Conservation (phyloP, 2,329 filamentous ascomycete species). For the Blumeria graminis region DNA sequence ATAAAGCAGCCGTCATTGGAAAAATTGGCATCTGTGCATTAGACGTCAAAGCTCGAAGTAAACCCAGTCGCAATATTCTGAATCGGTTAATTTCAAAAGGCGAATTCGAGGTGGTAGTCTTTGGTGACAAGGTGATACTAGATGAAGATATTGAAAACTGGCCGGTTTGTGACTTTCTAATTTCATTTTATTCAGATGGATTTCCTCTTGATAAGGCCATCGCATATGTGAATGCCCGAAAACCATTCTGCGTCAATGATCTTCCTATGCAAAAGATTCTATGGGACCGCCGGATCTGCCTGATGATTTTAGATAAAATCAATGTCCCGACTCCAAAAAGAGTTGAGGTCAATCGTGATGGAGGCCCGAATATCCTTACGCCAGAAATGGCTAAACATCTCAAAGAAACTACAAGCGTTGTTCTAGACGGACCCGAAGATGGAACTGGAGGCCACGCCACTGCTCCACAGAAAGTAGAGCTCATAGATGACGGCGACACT, state of each 20-base stretch:
- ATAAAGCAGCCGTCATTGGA: conserved; percentile 36
- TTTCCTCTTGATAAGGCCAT: conserved; percentile 95
- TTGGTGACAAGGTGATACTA: conserved; percentile 94
- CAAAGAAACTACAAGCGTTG: conserved; percentile 55
- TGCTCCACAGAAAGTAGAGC: conserved; percentile 42
- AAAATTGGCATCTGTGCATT: conserved; percentile 85
- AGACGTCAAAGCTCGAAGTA: conserved; percentile 87
- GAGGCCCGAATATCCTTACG: conserved; percentile 58
- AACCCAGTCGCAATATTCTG: conserved; percentile 87
- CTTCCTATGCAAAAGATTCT: conserved; percentile 90
- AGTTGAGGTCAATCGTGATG: conserved; percentile 79
- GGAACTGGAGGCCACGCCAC: conserved; percentile 30
- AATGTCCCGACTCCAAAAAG: conserved; percentile 72
- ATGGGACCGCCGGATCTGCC: conserved; percentile 81
- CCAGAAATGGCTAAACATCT: conserved; percentile 60
- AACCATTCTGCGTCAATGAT: conserved; percentile 94
- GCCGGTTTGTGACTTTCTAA: conserved; percentile 79
- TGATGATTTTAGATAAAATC: conserved; percentile 70
- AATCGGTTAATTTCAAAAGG: conserved; percentile 74
- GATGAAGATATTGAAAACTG: conserved; percentile 94
- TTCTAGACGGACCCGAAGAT: conserved; percentile 44
- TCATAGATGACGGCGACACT: conserved; percentile 76
- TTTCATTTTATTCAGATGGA: conserved; percentile 95
- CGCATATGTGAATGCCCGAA: conserved; percentile 74
- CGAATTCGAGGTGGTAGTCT: conserved; percentile 92